Evolutionary conservation across 78 protist species (phyloP).

Genomic region (Dictyostelium brefeldianum): DNA sequence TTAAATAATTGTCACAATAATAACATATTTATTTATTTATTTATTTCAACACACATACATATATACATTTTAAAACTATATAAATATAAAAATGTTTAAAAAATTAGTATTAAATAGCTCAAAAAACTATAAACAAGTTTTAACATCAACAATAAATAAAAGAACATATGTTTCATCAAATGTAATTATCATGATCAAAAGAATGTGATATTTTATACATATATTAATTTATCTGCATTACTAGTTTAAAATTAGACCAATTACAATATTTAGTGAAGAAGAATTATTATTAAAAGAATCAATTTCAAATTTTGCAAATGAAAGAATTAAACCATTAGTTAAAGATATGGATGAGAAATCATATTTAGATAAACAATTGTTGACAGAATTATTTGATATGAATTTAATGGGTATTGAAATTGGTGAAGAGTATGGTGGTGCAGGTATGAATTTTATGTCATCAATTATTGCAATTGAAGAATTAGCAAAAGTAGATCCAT

Average conservation of each 20-base stretch:
- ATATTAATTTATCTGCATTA: not conserved
- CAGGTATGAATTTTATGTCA: conserved; percentile 87
- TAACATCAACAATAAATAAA: not conserved
- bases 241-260: conserved; percentile 10
- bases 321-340: conserved; percentile 61
- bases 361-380: conserved; percentile 25
- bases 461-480: conserved; percentile 95
- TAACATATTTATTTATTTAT: no score
- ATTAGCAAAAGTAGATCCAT: conserved; percentile 89
- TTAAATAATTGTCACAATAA: no score
- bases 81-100: no score
- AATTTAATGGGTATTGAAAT: conserved; percentile 94
- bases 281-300: conserved; percentile 36
- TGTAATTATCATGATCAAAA: no score
- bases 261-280: conserved; percentile 54
- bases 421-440: conserved; percentile 91
- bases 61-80: no score
- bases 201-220: no score
- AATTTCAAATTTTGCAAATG: conserved; percentile 49
- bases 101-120: no score
- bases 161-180: not conserved
- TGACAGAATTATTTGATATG: conserved; percentile 67
- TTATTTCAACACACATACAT: no score
- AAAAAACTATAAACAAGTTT: no score
- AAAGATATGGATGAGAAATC: conserved; percentile 70